Conservation (phyloP, 768 basidiomycete genomes). For the Pleurotus djamor region DNA sequence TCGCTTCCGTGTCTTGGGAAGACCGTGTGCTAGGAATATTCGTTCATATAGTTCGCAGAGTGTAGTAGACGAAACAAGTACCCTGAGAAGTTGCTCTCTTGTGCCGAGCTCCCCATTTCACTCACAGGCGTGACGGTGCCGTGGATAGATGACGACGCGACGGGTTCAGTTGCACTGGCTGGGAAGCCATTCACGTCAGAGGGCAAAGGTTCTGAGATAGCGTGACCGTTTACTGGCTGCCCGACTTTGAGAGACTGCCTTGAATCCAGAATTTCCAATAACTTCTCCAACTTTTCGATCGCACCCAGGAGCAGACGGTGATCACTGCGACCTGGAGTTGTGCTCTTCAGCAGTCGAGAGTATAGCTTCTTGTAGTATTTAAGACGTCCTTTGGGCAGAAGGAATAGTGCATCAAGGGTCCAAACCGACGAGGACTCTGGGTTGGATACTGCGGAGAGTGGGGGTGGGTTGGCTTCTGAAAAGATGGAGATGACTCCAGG, state of each 20-base stretch:
- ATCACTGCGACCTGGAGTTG: conserved; percentile 83
- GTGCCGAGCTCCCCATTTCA: conserved; percentile 43
- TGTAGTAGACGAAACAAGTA: conserved; percentile 17
- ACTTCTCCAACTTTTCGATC: conserved; percentile 71
- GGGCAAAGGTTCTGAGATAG: no score
- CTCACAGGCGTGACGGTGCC: not conserved
- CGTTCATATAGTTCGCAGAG: no score
- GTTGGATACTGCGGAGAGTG: conserved; percentile 32
- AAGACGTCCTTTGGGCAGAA: conserved; percentile 80
- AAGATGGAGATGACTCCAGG: conserved; percentile 65
- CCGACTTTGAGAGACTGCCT: conserved; percentile 57
- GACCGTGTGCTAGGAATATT: conserved; percentile 43
- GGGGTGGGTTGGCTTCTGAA: conserved; percentile 62
- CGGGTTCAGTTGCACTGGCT: no score
- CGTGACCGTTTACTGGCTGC: not conserved
- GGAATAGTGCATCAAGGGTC: conserved; percentile 87
- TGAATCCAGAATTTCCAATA: conserved; percentile 67
- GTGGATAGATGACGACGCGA: not conserved
- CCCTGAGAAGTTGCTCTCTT: conserved; percentile 55
- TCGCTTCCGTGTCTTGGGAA: conserved; percentile 58
- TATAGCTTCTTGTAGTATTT: conserved; percentile 94
- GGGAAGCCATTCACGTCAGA: no score
- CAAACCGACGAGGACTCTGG: conserved; percentile 46
- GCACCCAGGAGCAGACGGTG: conserved; percentile 79
- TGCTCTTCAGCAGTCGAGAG: conserved; percentile 79